These are phyloP conservation scores for Mrakiaceae sp. DNA, from an alignment of 1,284 basidiomycete species.

Conservation along the genomic window DNA sequence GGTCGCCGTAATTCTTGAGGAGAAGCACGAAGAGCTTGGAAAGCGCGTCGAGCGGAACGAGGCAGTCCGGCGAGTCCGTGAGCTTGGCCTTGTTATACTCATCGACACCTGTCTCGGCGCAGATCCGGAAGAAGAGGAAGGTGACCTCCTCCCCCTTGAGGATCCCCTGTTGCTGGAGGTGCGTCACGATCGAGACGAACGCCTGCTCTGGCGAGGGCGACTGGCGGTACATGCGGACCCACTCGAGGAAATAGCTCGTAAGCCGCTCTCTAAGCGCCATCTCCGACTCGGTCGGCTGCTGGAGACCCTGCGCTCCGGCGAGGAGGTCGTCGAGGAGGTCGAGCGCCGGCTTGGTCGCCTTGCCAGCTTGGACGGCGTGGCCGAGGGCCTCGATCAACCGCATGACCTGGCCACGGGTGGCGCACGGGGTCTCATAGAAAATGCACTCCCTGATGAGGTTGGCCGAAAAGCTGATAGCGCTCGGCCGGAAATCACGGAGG, in stretches of 20 bases:
- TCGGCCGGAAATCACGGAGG: constrained; percentile 57
- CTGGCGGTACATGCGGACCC: constrained; percentile 89
- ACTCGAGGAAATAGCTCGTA: constrained; percentile 55
- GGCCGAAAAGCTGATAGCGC: constrained; percentile 69
- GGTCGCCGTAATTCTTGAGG: constrained; percentile 98
- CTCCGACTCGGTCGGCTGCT: constrained; percentile 22
- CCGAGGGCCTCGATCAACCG: constrained; percentile 24
- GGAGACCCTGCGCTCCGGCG: constrained; percentile 8
- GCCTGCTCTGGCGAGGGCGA: constrained; percentile 83
- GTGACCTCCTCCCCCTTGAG: constrained; percentile 93
- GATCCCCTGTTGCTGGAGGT: constrained; percentile 91
- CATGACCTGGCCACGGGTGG: constrained; percentile 53
- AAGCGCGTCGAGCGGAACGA: constrained; percentile 90
- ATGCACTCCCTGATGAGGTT: constrained; percentile 78
- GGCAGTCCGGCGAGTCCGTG: constrained; percentile 64
- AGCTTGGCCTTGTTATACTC: constrained; percentile 79
- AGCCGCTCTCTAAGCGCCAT: constrained; percentile 41
- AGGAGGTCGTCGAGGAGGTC: constrained; percentile 57
- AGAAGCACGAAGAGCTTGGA: constrained; percentile 92
- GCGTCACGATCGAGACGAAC: constrained; percentile 95
- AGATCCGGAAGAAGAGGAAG: constrained; percentile 96
- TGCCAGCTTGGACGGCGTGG: constrained; percentile 48
- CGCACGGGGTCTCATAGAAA: constrained; percentile 58
- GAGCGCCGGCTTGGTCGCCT: constrained; percentile 51
- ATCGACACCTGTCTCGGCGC: constrained; percentile 86